A percentile compares a stretch with the other conserved stretches of the same genome.
phyloP scores from a whole-genome alignment of 176 grass and related monocot species.

The Avena insularis region DNA sequence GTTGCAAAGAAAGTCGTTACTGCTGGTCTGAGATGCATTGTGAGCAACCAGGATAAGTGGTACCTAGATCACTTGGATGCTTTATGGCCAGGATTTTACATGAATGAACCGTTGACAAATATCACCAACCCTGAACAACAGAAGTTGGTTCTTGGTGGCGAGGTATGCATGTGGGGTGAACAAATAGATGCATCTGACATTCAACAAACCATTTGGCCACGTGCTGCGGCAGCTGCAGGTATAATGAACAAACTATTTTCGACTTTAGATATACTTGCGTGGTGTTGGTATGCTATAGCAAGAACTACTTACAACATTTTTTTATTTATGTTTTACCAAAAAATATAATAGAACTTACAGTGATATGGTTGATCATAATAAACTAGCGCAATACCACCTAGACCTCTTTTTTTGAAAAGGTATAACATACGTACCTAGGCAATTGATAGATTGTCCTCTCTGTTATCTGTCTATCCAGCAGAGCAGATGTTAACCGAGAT shows the following conservation, averaged over 20 bases:
- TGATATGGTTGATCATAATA: no score
- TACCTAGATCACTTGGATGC: slow-evolving; percentile 87
- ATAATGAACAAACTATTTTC: slow-evolving; percentile 28
- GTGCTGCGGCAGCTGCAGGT: slow-evolving; percentile 94
- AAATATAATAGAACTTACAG: background rate
- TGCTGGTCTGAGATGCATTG: slow-evolving; percentile 80
- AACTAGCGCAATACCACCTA: background rate
- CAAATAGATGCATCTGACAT: slow-evolving; percentile 88
- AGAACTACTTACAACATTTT: background rate
- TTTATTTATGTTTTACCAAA: background rate
- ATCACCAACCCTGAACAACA: slow-evolving; percentile 66
- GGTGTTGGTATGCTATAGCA: background rate
- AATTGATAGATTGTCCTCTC: background rate
- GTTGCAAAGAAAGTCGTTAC: slow-evolving; percentile 72
- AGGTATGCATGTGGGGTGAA: slow-evolving; percentile 91
- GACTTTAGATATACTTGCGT: background rate
- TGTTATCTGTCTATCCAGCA: background rate
- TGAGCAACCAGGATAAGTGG: slow-evolving; percentile 97
- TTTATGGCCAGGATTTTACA: slow-evolving; percentile 77
- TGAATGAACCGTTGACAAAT: slow-evolving; percentile 77
- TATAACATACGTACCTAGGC: background rate
- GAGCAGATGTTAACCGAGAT: background rate
- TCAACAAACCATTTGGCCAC: slow-evolving; percentile 92
- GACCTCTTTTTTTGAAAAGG: background rate
- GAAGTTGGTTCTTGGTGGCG: slow-evolving; percentile 82